These are phyloP conservation scores for Tricholoma hemisulphureum DNA, from an alignment of 768 basidiomycete species.

Conservation along the genomic window DNA sequence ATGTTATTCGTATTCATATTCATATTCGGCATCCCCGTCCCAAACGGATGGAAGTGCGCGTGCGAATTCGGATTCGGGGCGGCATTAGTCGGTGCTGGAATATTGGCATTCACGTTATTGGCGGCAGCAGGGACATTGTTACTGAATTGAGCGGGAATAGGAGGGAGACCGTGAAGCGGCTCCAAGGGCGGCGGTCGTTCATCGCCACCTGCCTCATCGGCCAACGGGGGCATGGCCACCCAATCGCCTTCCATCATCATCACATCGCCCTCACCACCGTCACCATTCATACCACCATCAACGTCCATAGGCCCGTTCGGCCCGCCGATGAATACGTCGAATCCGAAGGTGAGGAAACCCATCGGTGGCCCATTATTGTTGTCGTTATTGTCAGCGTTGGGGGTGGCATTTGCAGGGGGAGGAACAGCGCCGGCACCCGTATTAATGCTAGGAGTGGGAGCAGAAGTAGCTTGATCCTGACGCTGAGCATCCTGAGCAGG, in stretches of 20 bases:
- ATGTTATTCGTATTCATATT: background rate
- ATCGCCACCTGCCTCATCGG: background rate
- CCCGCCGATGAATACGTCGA: slow-evolving; percentile 36
- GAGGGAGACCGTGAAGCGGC: background rate
- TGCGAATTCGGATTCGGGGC: background rate
- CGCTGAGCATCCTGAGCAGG: background rate
- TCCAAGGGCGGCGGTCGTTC: background rate
- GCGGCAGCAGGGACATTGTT: background rate
- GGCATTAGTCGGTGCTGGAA: background rate
- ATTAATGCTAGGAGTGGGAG: background rate
- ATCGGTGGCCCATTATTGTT: slow-evolving; percentile 7
- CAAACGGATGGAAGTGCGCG: background rate
- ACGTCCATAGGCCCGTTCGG: slow-evolving; percentile 4
- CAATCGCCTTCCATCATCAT: background rate
- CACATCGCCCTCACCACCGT: background rate
- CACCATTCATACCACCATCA: slow-evolving; percentile 2
- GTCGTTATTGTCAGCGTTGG: background rate
- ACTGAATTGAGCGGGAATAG: background rate
- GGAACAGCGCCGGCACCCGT: background rate
- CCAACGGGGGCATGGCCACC: background rate
- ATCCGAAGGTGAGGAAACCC: slow-evolving; percentile 37
- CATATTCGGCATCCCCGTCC: background rate
- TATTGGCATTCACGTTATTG: background rate
- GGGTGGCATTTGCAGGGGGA: background rate
- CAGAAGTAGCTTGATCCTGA: background rate